Evolutionary conservation across 768 basidiomycete genomes (phyloP).

Genomic region (Mycena rosella): DNA sequence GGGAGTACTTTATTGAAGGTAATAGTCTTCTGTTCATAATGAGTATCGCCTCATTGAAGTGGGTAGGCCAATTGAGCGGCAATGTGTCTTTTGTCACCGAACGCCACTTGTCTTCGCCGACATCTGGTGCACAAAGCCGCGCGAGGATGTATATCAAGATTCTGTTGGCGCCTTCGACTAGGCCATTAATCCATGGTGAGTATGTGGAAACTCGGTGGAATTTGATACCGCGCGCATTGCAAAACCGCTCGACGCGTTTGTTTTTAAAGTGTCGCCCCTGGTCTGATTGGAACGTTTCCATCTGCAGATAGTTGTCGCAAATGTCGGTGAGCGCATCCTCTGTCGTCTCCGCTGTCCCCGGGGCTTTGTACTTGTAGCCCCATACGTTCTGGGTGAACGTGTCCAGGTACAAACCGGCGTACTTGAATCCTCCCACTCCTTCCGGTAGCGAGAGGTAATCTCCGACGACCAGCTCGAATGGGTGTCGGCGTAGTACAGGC

Average conservation of each 20-base stretch:
- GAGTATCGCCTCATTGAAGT: slow-evolving; percentile 35
- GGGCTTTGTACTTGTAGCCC: too few species aligned
- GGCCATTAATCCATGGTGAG: slow-evolving; percentile 45
- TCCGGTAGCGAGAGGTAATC: too few species aligned
- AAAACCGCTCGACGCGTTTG: slow-evolving; percentile 33
- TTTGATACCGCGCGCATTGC: slow-evolving; percentile 21
- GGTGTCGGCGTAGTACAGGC: too few species aligned
- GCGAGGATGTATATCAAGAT: slow-evolving; percentile 37
- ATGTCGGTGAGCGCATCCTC: too few species aligned
- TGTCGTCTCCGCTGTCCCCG: too few species aligned
- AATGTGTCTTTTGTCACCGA: slow-evolving; percentile 26
- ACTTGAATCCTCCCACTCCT: too few species aligned
- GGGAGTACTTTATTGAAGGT: slow-evolving; percentile 32
- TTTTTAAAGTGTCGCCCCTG: slow-evolving; percentile 43
- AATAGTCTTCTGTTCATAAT: slow-evolving; percentile 41
- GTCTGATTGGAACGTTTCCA: slow-evolving; percentile 44
- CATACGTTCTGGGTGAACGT: too few species aligned
- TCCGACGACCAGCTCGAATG: too few species aligned
- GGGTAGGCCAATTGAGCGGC: slow-evolving; percentile 38
- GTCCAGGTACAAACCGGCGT: too few species aligned
- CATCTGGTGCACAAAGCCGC: slow-evolving; percentile 37
- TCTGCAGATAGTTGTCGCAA: too few species aligned
- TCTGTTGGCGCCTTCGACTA: slow-evolving; percentile 42
- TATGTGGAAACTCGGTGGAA: slow-evolving; percentile 35
- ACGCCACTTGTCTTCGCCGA: slow-evolving; percentile 29